phyloP scores from a whole-genome alignment of 2,329 filamentous ascomycete genomes.

The Ambrosiella cleistominuta region DNA sequence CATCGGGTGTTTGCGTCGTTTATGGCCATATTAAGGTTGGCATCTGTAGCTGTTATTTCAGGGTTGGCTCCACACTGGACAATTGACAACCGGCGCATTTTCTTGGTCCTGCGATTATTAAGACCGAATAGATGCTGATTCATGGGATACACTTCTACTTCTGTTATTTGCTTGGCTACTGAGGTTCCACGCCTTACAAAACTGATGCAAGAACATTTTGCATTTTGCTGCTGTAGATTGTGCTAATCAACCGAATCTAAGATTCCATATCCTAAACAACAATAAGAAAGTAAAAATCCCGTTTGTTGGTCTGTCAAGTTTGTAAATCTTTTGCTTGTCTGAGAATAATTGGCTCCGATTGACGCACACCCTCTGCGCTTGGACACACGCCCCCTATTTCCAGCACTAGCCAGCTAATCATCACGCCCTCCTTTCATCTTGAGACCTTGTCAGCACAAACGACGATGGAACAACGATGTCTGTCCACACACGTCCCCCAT shows the following conservation, averaged over 20 bases:
- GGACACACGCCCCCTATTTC: background rate
- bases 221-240: background rate
- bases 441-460: background rate
- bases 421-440: background rate
- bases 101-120: background rate
- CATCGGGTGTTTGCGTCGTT: no score
- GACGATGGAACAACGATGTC: background rate
- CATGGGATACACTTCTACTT: background rate
- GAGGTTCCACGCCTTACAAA: background rate
- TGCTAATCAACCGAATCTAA: background rate
- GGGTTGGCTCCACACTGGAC: background rate
- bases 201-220: background rate
- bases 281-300: background rate
- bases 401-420: background rate
- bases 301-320: background rate
- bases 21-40: background rate
- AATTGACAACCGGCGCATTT: background rate
- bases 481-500: background rate
- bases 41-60: no score
- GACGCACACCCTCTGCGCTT: constrained; percentile 2
- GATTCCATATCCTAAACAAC: background rate
- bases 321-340: background rate
- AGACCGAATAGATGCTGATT: background rate
- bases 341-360: constrained; percentile 1
- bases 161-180: background rate